These are phyloP conservation scores for Dactylellina haptotyla DNA, from an alignment of 2,329 filamentous ascomycete species.

Conservation along the genomic window DNA sequence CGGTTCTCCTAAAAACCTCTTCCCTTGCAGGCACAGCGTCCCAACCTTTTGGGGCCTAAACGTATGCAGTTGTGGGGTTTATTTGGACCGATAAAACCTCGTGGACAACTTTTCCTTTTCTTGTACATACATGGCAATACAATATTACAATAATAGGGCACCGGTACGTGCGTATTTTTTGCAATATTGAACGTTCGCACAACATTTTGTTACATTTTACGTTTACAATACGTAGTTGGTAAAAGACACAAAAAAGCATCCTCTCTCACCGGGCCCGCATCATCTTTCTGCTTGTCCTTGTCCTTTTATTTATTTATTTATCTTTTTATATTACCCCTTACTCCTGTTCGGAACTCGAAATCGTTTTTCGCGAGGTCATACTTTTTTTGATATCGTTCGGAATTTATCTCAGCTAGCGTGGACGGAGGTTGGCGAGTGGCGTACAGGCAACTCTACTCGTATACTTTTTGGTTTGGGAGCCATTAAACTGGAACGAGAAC, in stretches of 20 bases:
- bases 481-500: too few relatives aligned
- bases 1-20: too few relatives aligned
- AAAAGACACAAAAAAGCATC: too few relatives aligned
- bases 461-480: too few relatives aligned
- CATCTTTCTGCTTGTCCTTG: too few relatives aligned
- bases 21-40: not conserved
- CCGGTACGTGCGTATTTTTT: too few relatives aligned
- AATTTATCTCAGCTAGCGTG: constrained; percentile 53
- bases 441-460: constrained; percentile 10
- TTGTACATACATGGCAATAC: not conserved
- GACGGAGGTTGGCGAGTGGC: constrained; percentile 52
- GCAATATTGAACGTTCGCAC: too few relatives aligned
- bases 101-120: constrained; percentile 13
- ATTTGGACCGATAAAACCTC: constrained; percentile 33
- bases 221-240: too few relatives aligned
- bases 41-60: constrained; percentile 6
- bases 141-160: too few relatives aligned
- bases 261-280: too few relatives aligned
- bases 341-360: constrained; percentile 1
- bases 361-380: constrained; percentile 37
- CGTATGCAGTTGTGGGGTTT: constrained; percentile 33
- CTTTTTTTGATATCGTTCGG: constrained; percentile 47
- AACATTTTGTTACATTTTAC: too few relatives aligned
- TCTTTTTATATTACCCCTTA: constrained; percentile 10
- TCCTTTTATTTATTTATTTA: not conserved